phyloP scores from a whole-genome alignment of 1,284 basidiomycete species.

The Tylopilus orsonianus region DNA sequence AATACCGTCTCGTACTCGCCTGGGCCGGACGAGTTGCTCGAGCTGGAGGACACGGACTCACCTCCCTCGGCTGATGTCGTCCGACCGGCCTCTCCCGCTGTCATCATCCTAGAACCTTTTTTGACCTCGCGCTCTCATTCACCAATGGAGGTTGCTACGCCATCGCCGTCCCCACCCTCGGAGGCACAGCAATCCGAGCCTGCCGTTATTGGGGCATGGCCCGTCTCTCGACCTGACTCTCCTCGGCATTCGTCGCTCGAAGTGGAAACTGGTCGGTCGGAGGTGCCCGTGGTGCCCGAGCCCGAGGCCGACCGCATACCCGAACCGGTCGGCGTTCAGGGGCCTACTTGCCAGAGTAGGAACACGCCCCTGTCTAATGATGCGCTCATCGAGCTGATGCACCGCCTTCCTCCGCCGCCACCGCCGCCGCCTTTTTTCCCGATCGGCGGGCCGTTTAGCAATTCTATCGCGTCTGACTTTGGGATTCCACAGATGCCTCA shows the following conservation, averaged over 20 bases:
- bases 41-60: background rate
- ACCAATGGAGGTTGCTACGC: constrained; percentile 50
- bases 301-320: constrained; percentile 1
- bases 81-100: constrained; percentile 20
- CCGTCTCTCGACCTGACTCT: constrained; percentile 31
- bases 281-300: constrained; percentile 7
- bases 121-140: constrained; percentile 39
- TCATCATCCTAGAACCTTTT: constrained; percentile 18
- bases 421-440: constrained; percentile 22
- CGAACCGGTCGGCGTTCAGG: background rate
- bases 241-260: constrained; percentile 17
- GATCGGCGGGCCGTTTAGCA: constrained; percentile 22
- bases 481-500: constrained; percentile 13
- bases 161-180: constrained; percentile 24
- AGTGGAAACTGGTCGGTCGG: constrained; percentile 12
- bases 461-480: constrained; percentile 25
- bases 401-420: constrained; percentile 15
- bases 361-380: constrained; percentile 6
- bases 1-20: constrained; percentile 11
- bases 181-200: constrained; percentile 27
- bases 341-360: constrained; percentile 5
- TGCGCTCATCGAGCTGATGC: constrained; percentile 18
- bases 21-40: constrained; percentile 10
- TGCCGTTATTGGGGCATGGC: constrained; percentile 37
- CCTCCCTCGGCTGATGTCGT: constrained; percentile 19